Evolutionary conservation across 2,329 filamentous ascomycete genomes (phyloP).

Genomic region (Drechslerella stenobrocha): DNA sequence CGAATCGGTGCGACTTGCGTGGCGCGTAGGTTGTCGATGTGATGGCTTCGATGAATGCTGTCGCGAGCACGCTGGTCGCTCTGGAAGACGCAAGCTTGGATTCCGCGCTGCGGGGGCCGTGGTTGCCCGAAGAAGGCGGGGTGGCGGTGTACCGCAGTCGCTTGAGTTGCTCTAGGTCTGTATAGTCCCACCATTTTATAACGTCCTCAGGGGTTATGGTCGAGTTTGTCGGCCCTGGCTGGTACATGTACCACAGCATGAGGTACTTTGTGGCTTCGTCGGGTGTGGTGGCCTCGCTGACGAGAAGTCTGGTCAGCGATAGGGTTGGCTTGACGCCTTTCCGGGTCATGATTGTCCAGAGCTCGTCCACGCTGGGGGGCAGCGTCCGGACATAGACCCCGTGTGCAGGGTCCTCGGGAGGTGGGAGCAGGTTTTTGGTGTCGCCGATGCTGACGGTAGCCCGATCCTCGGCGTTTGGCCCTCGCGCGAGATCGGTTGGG

Average conservation of each 20-base stretch:
- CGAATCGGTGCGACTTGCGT: conserved; percentile 12
- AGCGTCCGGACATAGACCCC: conserved; percentile 43
- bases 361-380: conserved; percentile 47
- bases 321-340: conserved; percentile 22
- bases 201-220: neutral
- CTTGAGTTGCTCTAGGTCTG: conserved; percentile 18
- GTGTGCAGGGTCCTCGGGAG: conserved; percentile 42
- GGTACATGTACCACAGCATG: conserved; percentile 28
- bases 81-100: too few species aligned
- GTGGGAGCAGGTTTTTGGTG: conserved; percentile 46
- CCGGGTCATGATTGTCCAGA: conserved; percentile 41
- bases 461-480: conserved; percentile 34
- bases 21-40: conserved; percentile 22
- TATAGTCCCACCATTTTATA: conserved; percentile 25
- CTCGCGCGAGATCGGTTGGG: conserved; percentile 13
- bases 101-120: too few species aligned
- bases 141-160: too few species aligned
- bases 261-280: conserved; percentile 26
- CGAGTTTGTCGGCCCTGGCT: neutral
- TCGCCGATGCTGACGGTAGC: conserved; percentile 44
- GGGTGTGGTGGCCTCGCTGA: conserved; percentile 11
- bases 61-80: conserved; percentile 21
- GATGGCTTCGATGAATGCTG: conserved; percentile 24
- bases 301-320: conserved; percentile 22
- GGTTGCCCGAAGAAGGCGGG: too few species aligned